Evolutionary conservation across 192 early-diverging fungal genomes (phyloP).

Genomic region (Mortierella antarctica): DNA sequence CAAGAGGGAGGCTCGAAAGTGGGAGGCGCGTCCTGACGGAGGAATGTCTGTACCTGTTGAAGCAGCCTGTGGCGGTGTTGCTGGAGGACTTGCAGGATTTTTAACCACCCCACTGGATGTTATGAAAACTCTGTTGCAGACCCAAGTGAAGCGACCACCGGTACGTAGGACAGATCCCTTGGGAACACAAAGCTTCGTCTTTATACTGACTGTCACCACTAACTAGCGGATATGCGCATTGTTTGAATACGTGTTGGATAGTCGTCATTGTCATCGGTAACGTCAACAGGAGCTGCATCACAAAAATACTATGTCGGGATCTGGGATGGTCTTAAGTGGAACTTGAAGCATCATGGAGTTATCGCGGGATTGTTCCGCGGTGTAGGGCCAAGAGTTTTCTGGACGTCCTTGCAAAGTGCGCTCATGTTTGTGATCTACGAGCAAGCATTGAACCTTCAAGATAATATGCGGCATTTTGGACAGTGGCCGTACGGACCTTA

Average conservation of each 20-base stretch:
- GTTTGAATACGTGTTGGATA: background rate
- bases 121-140: slow-evolving; percentile 70
- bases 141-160: slow-evolving; percentile 56
- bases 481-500: slow-evolving; percentile 44
- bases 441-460: slow-evolving; percentile 62
- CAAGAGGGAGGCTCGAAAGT: slow-evolving; percentile 58
- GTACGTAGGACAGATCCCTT: background rate
- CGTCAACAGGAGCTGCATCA: background rate
- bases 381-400: slow-evolving; percentile 77
- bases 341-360: slow-evolving; percentile 64
- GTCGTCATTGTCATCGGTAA: slow-evolving; percentile 17
- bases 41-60: slow-evolving; percentile 60
- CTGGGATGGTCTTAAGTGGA: slow-evolving; percentile 66
- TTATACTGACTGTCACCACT: too few relatives aligned
- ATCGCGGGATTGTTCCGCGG: slow-evolving; percentile 78
- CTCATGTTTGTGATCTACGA: slow-evolving; percentile 83
- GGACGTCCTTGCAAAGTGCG: slow-evolving; percentile 75
- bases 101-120: slow-evolving; percentile 71
- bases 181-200: too few relatives aligned
- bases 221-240: too few relatives aligned
- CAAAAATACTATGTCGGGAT: slow-evolving; percentile 66
- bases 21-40: slow-evolving; percentile 51
- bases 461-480: slow-evolving; percentile 51
- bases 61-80: slow-evolving; percentile 60
- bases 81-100: slow-evolving; percentile 67